These are phyloP conservation scores for Vachellia pachyceras DNA, from an alignment of 306 rosid species.

Conservation along the genomic window DNA sequence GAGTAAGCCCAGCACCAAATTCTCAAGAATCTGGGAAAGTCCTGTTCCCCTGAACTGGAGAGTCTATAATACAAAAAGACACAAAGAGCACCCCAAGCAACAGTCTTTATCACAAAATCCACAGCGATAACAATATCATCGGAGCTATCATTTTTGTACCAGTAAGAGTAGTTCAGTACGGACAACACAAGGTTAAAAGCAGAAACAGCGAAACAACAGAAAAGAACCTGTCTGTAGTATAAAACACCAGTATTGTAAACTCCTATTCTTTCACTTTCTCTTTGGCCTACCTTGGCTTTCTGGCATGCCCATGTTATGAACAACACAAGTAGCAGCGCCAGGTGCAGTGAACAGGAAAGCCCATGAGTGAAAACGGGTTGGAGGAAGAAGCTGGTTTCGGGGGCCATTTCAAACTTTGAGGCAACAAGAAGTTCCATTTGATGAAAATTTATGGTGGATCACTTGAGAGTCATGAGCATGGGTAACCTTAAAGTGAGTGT, in stretches of 20 bases:
- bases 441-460: neutral
- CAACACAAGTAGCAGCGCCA: slow-evolving; percentile 46
- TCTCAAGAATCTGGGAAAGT: slow-evolving; percentile 50
- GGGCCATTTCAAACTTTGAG: slow-evolving; percentile 29
- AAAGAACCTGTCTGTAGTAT: slow-evolving; percentile 35
- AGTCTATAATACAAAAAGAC: slow-evolving; percentile 46
- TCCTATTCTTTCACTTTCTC: slow-evolving; percentile 37
- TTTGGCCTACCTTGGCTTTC: slow-evolving; percentile 36
- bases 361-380: slow-evolving; percentile 52
- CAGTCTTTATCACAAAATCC: slow-evolving; percentile 55
- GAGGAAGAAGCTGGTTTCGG: slow-evolving; percentile 43
- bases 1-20: slow-evolving; percentile 59
- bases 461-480: neutral
- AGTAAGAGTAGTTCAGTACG: slow-evolving; percentile 53
- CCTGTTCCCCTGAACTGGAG: slow-evolving; percentile 21
- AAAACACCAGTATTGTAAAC: slow-evolving; percentile 23
- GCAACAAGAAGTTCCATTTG: slow-evolving; percentile 40
- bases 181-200: slow-evolving; percentile 51
- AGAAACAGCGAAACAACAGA: slow-evolving; percentile 43
- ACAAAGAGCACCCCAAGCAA: slow-evolving; percentile 55
- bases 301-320: slow-evolving; percentile 50
- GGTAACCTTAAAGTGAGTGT: neutral
- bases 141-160: slow-evolving; percentile 49
- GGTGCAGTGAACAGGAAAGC: slow-evolving; percentile 57
- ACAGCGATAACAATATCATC: slow-evolving; percentile 45